Conservation (phyloP, 495 filamentous ascomycete species). For the Talaromyces liani region DNA sequence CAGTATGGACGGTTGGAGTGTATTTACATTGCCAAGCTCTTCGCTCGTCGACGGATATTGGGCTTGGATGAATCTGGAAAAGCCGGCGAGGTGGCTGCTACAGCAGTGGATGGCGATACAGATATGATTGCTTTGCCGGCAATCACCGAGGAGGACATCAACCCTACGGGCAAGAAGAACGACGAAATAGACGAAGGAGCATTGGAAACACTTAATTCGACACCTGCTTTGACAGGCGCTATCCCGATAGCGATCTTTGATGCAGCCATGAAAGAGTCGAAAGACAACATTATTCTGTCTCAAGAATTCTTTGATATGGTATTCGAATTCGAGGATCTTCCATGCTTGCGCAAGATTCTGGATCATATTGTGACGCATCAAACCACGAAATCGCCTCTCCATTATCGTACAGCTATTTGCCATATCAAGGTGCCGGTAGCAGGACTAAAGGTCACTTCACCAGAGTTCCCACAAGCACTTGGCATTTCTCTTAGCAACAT, state of each 20-base stretch:
- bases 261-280: constrained; percentile 71
- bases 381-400: constrained; percentile 47
- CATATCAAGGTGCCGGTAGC: constrained; percentile 62
- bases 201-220: constrained; percentile 58
- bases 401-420: constrained; percentile 57
- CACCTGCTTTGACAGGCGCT: constrained; percentile 79
- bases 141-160: constrained; percentile 59
- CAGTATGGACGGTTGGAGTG: constrained; percentile 90
- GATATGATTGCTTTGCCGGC: constrained; percentile 56
- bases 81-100: constrained; percentile 33
- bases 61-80: constrained; percentile 51
- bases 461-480: constrained; percentile 67
- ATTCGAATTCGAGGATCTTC: constrained; percentile 53
- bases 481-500: constrained; percentile 56
- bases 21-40: constrained; percentile 79
- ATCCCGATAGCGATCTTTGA: constrained; percentile 93
- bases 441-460: constrained; percentile 53
- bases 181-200: constrained; percentile 43
- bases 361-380: constrained; percentile 66
- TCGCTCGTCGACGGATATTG: constrained; percentile 58
- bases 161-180: constrained; percentile 46
- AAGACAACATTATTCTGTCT: constrained; percentile 51
- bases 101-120: constrained; percentile 30
- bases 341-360: constrained; percentile 60
- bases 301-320: constrained; percentile 77